Evolutionary conservation across 2,329 filamentous ascomycete species (phyloP).

Genomic region (Bipolaris oryzae): DNA sequence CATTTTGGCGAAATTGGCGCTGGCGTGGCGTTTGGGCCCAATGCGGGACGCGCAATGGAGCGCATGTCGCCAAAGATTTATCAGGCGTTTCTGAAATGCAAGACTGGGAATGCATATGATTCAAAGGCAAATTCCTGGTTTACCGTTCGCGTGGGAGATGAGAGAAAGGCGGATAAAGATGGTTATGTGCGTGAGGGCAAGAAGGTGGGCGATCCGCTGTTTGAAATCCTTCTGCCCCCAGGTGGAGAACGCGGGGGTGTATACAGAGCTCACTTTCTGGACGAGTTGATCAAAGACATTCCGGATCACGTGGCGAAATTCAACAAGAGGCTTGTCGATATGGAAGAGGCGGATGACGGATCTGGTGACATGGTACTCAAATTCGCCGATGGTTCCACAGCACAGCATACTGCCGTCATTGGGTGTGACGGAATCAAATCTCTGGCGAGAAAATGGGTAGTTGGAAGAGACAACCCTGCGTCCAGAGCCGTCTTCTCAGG

Average conservation of each 20-base stretch:
- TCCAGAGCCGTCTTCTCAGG: slow-evolving; percentile 60
- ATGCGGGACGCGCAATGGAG: slow-evolving; percentile 61
- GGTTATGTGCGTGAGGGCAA: slow-evolving; percentile 35
- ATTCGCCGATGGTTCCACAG: slow-evolving; percentile 56
- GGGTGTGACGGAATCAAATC: slow-evolving; percentile 72
- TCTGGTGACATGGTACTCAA: slow-evolving; percentile 46
- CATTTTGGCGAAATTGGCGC: slow-evolving; percentile 65
- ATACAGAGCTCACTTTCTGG: slow-evolving; percentile 58
- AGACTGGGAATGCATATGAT: slow-evolving; percentile 47
- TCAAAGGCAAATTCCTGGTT: slow-evolving; percentile 37
- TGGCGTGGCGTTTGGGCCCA: slow-evolving; percentile 63
- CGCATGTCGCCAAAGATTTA: slow-evolving; percentile 55
- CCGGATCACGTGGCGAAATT: slow-evolving; percentile 54
- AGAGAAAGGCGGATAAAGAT: slow-evolving; percentile 38
- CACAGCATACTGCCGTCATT: slow-evolving; percentile 58
- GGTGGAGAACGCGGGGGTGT: slow-evolving; percentile 45
- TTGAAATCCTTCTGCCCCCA: slow-evolving; percentile 34
- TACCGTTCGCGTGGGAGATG: slow-evolving; percentile 42
- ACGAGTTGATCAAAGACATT: slow-evolving; percentile 57
- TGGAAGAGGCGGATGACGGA: slow-evolving; percentile 37
- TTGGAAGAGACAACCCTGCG: slow-evolving; percentile 54
- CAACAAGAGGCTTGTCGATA: slow-evolving; percentile 48
- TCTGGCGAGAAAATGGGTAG: slow-evolving; percentile 58
- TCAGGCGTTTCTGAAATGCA: slow-evolving; percentile 51
- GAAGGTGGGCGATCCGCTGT: slow-evolving; percentile 41